These are phyloP conservation scores for Globisporangium orthogonon DNA, from an alignment of 352 stramenopile genomes.

Conservation along the genomic window DNA sequence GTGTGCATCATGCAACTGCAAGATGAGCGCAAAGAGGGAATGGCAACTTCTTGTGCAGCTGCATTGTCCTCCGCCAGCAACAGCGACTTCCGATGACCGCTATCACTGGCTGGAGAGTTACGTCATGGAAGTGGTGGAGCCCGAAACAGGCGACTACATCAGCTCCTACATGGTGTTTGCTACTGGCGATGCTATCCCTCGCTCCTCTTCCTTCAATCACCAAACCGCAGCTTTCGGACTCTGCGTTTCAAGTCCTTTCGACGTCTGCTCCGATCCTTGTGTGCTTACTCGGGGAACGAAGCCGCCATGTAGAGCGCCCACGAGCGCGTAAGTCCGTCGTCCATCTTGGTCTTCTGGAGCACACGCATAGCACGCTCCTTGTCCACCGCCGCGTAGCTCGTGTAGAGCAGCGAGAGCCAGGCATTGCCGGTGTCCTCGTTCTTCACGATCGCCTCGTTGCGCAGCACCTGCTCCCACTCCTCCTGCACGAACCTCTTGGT, in stretches of 20 bases:
- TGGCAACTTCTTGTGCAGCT: too few relatives aligned
- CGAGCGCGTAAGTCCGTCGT: conserved; percentile 72
- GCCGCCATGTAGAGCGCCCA: conserved; percentile 73
- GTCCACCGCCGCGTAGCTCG: conserved; percentile 68
- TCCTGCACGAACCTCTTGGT: conserved; percentile 41
- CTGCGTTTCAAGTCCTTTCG: background rate
- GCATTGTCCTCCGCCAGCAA: too few relatives aligned
- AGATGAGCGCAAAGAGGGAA: too few relatives aligned
- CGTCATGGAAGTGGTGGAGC: too few relatives aligned
- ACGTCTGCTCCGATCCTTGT: background rate
- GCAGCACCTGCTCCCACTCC: conserved; percentile 54
- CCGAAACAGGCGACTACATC: too few relatives aligned
- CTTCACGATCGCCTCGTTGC: conserved; percentile 34
- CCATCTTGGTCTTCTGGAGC: conserved; percentile 51
- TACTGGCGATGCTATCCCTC: too few relatives aligned
- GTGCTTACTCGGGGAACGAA: conserved; percentile 24
- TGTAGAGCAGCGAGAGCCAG: conserved; percentile 68
- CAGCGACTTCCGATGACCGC: too few relatives aligned
- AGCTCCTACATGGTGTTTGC: too few relatives aligned
- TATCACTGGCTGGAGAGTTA: too few relatives aligned
- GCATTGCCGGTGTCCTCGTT: conserved; percentile 39
- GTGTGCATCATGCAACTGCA: too few relatives aligned
- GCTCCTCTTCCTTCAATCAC: too few relatives aligned
- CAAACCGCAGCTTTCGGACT: background rate
- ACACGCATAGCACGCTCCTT: conserved; percentile 29